phyloP scores from a whole-genome alignment of 2,329 filamentous ascomycete species.

The Helotiales sp. region DNA sequence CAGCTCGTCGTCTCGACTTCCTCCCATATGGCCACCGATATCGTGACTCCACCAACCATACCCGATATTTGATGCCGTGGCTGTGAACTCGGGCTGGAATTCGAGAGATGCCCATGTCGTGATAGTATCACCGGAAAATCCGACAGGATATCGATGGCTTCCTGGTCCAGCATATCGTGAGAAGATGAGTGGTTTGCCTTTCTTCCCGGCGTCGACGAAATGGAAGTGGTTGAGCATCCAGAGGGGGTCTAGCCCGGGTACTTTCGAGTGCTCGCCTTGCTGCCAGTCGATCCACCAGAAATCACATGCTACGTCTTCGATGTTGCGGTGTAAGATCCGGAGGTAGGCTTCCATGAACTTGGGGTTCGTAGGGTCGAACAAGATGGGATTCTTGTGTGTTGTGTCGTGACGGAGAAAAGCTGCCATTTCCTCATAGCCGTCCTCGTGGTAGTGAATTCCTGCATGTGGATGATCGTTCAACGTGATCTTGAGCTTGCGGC shows the following conservation, averaged over 20 bases:
- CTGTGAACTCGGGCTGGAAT: conserved; percentile 71
- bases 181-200: conserved; percentile 58
- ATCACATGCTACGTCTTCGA: conserved; percentile 62
- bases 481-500: conserved; percentile 57
- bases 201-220: conserved; percentile 57
- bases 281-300: conserved; percentile 76
- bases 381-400: conserved; percentile 53
- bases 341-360: conserved; percentile 64
- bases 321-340: conserved; percentile 57
- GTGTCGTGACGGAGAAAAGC: conserved; percentile 57
- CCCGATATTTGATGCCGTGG: conserved; percentile 68
- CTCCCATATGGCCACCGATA: conserved; percentile 66
- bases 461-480: conserved; percentile 68
- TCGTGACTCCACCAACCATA: conserved; percentile 74
- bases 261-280: conserved; percentile 59
- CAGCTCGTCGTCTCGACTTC: conserved; percentile 62
- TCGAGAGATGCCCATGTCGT: conserved; percentile 63
- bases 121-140: conserved; percentile 66
- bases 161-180: conserved; percentile 67
- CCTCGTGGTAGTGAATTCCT: conserved; percentile 61
- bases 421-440: conserved; percentile 60
- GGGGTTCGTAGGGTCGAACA: conserved; percentile 59
- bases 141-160: conserved; percentile 67
- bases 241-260: conserved; percentile 64
- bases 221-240: conserved; percentile 71